Conservation (phyloP, 1,284 basidiomycete species). For the Xerocomus minutiporus region DNA sequence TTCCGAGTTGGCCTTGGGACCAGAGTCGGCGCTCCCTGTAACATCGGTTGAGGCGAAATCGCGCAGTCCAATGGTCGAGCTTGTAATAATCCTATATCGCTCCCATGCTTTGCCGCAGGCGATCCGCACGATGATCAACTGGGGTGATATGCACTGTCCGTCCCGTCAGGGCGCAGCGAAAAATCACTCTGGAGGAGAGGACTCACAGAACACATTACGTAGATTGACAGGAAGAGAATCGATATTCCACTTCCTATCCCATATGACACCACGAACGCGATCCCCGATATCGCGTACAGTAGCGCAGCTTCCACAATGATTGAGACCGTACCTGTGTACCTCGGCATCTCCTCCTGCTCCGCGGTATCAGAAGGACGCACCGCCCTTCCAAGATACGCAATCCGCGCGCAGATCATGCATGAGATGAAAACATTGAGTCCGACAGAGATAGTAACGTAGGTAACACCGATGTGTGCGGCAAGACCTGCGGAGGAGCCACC, state of each 20-base stretch:
- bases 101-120: background rate
- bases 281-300: constrained; percentile 9
- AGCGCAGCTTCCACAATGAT: constrained; percentile 12
- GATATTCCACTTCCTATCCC: constrained; percentile 5
- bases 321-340: background rate
- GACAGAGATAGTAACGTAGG: constrained; percentile 10
- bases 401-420: constrained; percentile 9
- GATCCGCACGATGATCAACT: background rate
- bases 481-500: constrained; percentile 4
- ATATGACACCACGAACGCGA: constrained; percentile 10
- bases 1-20: background rate
- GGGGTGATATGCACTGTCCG: background rate
- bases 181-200: background rate
- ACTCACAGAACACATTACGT: background rate
- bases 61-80: background rate
- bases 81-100: background rate
- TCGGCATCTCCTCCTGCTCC: background rate
- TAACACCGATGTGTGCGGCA: constrained; percentile 10
- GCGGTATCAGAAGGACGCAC: background rate
- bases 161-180: background rate
- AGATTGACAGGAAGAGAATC: constrained; percentile 9
- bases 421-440: constrained; percentile 13
- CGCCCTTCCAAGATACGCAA: background rate
- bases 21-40: background rate
- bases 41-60: background rate